These are phyloP conservation scores for Beta lomatogona DNA, from an alignment of 179 eudicot species.

Conservation along the genomic window DNA sequence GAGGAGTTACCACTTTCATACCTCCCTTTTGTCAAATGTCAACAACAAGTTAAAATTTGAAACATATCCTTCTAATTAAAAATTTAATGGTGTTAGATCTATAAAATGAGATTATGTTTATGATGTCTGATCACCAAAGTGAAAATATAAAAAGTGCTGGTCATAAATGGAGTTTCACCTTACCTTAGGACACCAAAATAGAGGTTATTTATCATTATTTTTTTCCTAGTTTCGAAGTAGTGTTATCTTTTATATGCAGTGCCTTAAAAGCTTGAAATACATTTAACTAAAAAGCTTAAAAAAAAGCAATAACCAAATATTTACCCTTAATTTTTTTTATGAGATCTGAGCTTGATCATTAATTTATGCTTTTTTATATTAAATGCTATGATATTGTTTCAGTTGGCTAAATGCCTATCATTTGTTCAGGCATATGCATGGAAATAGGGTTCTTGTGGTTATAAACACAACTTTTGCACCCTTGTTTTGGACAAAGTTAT, in stretches of 20 bases:
- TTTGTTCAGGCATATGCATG: conserved; percentile 79
- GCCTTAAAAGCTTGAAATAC: background rate
- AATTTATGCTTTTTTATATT: too few relatives aligned
- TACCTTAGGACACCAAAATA: background rate
- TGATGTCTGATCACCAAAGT: background rate
- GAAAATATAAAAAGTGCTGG: background rate
- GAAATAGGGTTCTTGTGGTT: conserved; percentile 88
- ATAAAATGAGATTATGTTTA: background rate
- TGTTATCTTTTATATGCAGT: too few relatives aligned
- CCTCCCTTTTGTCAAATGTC: background rate
- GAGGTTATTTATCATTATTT: too few relatives aligned
- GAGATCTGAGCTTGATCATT: conserved; percentile 5
- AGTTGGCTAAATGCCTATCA: conserved; percentile 1
- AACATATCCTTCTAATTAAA: too few relatives aligned
- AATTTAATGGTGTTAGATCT: background rate
- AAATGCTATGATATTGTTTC: background rate
- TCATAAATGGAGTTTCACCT: background rate
- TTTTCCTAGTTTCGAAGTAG: too few relatives aligned
- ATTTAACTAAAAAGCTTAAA: background rate
- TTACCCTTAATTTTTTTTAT: too few relatives aligned
- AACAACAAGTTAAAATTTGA: too few relatives aligned
- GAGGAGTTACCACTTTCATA: too few relatives aligned
- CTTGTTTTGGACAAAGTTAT: conserved; percentile 82
- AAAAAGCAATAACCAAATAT: background rate
- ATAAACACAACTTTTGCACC: conserved; percentile 92